Evolutionary conservation across 2,329 filamentous ascomycete species (phyloP).

Genomic region (Clonostachys sp.): DNA sequence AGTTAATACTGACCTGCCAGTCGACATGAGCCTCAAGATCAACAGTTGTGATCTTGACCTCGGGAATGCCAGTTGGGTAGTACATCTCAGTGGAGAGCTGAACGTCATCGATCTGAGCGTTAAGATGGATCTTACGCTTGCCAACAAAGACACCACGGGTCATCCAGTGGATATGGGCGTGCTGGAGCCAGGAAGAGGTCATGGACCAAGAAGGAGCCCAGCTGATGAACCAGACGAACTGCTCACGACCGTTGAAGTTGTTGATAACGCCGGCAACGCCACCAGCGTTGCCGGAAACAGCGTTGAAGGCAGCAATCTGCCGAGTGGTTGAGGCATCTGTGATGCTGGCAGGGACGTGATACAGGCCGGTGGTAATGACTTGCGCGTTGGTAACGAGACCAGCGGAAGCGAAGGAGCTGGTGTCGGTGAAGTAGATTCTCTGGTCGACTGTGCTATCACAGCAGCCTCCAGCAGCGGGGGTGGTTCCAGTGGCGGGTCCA

Average conservation of each 20-base stretch:
- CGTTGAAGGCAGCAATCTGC: slow-evolving; percentile 47
- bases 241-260: slow-evolving; percentile 48
- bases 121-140: slow-evolving; percentile 48
- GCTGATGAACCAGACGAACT: slow-evolving; percentile 57
- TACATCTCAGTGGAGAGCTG: slow-evolving; percentile 49
- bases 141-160: slow-evolving; percentile 54
- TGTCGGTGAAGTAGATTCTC: slow-evolving; percentile 46
- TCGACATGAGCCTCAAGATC: slow-evolving; percentile 39
- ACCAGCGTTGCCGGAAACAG: slow-evolving; percentile 28
- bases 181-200: slow-evolving; percentile 54
- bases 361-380: slow-evolving; percentile 46
- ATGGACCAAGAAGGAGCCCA: slow-evolving; percentile 37
- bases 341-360: slow-evolving; percentile 54
- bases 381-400: slow-evolving; percentile 42
- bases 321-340: slow-evolving; percentile 45
- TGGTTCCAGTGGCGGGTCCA: slow-evolving; percentile 37
- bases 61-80: slow-evolving; percentile 32
- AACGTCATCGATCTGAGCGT: slow-evolving; percentile 59
- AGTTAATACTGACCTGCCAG: slow-evolving; percentile 35
- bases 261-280: slow-evolving; percentile 56
- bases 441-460: slow-evolving; percentile 43
- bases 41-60: slow-evolving; percentile 40
- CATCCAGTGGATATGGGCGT: slow-evolving; percentile 59
- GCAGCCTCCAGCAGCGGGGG: slow-evolving; percentile 28
- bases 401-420: slow-evolving; percentile 46